Evolutionary conservation across 208 protist genomes (phyloP).

Genomic region (Acanthamoeba castellanii): DNA sequence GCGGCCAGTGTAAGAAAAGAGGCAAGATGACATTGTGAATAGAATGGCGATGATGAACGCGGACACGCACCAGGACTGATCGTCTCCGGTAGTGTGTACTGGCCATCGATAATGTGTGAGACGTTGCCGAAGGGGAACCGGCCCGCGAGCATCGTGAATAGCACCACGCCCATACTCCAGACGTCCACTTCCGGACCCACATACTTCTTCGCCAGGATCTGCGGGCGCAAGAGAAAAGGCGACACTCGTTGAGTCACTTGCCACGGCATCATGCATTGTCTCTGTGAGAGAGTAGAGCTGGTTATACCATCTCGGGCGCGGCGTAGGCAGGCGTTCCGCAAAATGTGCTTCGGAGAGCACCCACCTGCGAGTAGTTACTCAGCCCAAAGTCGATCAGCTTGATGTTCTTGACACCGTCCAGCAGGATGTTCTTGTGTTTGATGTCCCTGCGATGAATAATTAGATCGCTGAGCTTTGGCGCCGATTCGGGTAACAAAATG

Average conservation of each 20-base stretch:
- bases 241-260: neutral
- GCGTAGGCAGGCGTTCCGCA: constrained; percentile 97
- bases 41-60: too few relatives aligned
- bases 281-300: too few relatives aligned
- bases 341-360: constrained; percentile 88
- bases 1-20: neutral
- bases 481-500: neutral
- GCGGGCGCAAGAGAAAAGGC: neutral
- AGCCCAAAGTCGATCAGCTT: constrained; percentile 71
- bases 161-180: constrained; percentile 97
- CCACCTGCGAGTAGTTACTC: constrained; percentile 49
- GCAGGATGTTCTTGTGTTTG: constrained; percentile 89
- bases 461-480: neutral
- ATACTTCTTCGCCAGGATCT: constrained; percentile 87
- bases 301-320: constrained; percentile 92
- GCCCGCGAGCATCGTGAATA: constrained; percentile 98
- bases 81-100: constrained; percentile 49
- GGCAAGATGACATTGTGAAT: neutral
- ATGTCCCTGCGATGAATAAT: constrained; percentile 61
- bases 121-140: constrained; percentile 96
- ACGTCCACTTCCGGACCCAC: constrained; percentile 96
- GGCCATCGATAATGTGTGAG: constrained; percentile 66
- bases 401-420: constrained; percentile 86
- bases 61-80: constrained; percentile 30
- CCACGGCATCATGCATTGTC: neutral